phyloP scores from a whole-genome alignment of 2,329 filamentous ascomycete genomes.

The Colletotrichum sp. region DNA sequence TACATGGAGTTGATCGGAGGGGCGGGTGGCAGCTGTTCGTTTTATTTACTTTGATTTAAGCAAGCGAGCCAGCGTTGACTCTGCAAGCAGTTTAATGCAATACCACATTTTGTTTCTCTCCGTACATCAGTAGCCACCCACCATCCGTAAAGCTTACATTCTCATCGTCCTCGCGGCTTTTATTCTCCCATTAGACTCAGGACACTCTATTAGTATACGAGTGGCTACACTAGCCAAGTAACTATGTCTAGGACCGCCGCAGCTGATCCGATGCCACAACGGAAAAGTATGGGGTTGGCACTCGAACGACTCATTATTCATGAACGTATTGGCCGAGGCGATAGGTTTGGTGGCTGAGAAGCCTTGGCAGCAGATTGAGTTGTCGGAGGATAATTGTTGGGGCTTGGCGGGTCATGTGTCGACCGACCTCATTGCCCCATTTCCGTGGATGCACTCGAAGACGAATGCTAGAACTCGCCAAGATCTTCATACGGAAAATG shows the following conservation, averaged over 20 bases:
- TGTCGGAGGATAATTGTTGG: neutral
- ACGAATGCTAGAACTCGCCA: neutral
- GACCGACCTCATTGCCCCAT: neutral
- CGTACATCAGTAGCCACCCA: neutral
- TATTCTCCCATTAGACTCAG: neutral
- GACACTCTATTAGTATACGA: neutral
- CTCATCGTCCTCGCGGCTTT: neutral
- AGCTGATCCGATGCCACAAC: neutral
- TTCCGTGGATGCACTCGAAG: neutral
- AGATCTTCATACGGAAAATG: neutral
- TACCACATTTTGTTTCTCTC: neutral
- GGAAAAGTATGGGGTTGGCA: neutral
- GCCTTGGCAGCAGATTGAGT: neutral
- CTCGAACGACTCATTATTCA: neutral
- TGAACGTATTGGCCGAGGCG: neutral
- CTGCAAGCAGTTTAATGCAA: neutral
- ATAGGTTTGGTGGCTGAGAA: neutral
- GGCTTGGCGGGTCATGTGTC: neutral
- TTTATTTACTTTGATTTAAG: neutral
- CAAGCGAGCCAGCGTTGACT: conserved; percentile 5
- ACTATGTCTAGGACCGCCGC: neutral
- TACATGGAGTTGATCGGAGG: neutral
- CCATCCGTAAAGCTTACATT: neutral
- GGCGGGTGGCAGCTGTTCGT: neutral
- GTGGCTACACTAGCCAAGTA: neutral